Conservation (phyloP, 148 eudicot genomes). For the Rhododendron simsii region DNA sequence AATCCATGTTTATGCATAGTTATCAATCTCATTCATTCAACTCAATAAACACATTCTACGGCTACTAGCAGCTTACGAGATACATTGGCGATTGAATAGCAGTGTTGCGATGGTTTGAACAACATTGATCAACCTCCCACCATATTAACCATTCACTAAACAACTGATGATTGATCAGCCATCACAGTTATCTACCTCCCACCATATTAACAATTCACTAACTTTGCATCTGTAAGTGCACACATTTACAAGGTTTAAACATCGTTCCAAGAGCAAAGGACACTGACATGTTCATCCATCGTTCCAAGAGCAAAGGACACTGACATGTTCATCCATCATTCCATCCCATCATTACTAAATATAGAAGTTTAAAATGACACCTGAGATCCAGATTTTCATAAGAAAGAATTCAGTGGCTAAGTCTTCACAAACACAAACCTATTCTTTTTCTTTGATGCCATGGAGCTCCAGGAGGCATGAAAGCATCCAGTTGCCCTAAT, state of each 20-base stretch:
- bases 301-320: not conserved
- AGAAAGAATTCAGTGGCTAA: not conserved
- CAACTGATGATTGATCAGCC: not conserved
- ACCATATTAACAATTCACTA: not conserved
- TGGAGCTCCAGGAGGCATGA: slow-evolving; percentile 66
- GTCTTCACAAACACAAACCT: slow-evolving; percentile 34
- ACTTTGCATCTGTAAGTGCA: not conserved
- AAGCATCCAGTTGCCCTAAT: slow-evolving; percentile 56
- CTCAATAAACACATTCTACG: not conserved
- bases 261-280: not conserved
- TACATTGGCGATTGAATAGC: not conserved
- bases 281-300: not conserved
- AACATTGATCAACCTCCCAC: not conserved
- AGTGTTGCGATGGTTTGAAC: not conserved
- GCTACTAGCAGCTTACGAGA: not conserved
- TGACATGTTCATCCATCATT: not conserved
- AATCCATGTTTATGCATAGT: not conserved
- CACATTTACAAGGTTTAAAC: not conserved
- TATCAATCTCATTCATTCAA: not conserved
- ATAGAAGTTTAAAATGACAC: too few species aligned
- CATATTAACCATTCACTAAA: not conserved
- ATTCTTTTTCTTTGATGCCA: slow-evolving; percentile 61
- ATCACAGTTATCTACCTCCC: not conserved
- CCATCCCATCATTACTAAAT: not conserved
- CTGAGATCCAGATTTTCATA: not conserved